Evolutionary conservation across 306 rosid species (phyloP).

Genomic region (Ammopiptanthus mongolicus): DNA sequence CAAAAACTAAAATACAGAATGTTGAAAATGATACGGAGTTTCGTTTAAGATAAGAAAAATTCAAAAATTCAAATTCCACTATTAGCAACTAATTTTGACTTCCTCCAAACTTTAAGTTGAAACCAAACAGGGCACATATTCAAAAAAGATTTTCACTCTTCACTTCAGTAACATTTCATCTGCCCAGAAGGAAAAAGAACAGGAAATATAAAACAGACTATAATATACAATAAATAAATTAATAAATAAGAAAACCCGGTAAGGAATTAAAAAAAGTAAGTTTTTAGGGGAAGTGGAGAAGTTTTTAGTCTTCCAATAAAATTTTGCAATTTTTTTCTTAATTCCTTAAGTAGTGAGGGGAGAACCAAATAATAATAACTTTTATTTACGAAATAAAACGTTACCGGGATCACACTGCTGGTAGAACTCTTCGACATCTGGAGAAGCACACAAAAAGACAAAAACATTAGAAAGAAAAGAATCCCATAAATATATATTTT

Average conservation of each 20-base stretch:
- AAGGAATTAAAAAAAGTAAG: too few relatives aligned
- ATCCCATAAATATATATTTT: background rate
- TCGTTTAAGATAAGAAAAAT: background rate
- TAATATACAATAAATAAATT: too few relatives aligned
- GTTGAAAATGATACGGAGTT: too few relatives aligned
- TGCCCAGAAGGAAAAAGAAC: too few relatives aligned
- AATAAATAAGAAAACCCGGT: too few relatives aligned
- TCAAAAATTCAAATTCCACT: background rate
- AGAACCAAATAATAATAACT: too few relatives aligned
- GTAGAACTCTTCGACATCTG: constrained; percentile 47
- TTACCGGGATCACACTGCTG: constrained; percentile 71
- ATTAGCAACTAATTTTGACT: background rate
- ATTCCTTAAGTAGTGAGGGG: too few relatives aligned
- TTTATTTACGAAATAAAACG: background rate
- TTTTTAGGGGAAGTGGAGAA: too few relatives aligned
- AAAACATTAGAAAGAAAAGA: background rate
- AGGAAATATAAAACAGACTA: too few relatives aligned
- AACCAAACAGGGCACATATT: background rate
- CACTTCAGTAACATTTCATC: background rate
- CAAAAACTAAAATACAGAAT: too few relatives aligned
- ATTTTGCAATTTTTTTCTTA: too few relatives aligned
- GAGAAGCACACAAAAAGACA: background rate
- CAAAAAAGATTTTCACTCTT: background rate
- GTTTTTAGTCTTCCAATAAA: too few relatives aligned
- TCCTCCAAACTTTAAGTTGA: background rate